Evolutionary conservation across 73 alveolate species (phyloP).

Genomic region (Uronychia binucleata): DNA sequence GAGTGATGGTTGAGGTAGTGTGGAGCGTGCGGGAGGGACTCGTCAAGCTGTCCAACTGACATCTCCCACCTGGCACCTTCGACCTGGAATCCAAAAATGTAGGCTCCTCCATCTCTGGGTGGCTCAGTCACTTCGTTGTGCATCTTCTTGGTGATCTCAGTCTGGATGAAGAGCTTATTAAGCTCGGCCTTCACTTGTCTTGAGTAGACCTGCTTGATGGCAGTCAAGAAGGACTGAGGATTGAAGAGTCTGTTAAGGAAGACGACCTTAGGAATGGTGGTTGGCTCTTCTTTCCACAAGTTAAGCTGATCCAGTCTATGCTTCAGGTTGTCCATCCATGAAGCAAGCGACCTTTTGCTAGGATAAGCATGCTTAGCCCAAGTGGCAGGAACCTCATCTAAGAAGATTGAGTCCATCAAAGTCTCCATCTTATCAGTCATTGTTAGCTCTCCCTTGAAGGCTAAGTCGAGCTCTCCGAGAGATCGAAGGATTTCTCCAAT

Average conservation of each 20-base stretch:
- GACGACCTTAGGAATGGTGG: constrained; percentile 90
- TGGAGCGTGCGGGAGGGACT: constrained; percentile 97
- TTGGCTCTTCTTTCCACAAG: constrained; percentile 95
- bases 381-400: constrained; percentile 93
- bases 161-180: constrained; percentile 94
- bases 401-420: constrained; percentile 88
- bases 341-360: constrained; percentile 95
- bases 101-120: constrained; percentile 96
- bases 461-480: constrained; percentile 91
- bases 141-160: constrained; percentile 98
- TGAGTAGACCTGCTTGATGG: constrained; percentile 97
- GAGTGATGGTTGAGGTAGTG: no score
- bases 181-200: constrained; percentile 94
- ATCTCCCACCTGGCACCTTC: constrained; percentile 99
- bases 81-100: constrained; percentile 92
- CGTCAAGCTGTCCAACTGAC: constrained; percentile 82
- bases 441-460: constrained; percentile 97
- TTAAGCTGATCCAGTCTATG: constrained; percentile 95
- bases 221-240: constrained; percentile 99
- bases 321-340: constrained; percentile 96
- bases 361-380: constrained; percentile 98
- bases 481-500: constrained; percentile 87
- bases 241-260: constrained; percentile 97
- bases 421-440: constrained; percentile 97
- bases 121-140: constrained; percentile 90